A percentile compares a stretch with the other conserved stretches of the same genome.
Evolutionary conservation across 371 early-diverging fungal genomes (phyloP).

Genomic region (Batkoa obscura): DNA sequence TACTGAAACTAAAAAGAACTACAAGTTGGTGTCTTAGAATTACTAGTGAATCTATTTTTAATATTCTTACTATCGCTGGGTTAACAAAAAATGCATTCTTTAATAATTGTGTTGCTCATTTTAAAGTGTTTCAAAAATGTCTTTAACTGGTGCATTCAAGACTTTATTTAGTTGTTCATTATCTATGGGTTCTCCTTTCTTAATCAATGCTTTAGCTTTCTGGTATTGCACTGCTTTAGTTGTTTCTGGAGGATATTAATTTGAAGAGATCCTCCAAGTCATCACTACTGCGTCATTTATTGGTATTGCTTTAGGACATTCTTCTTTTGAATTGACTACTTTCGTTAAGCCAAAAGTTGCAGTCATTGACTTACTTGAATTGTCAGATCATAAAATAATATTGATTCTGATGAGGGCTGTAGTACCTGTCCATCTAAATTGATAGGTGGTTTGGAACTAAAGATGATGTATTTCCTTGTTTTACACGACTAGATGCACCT

Average conservation of each 20-base stretch:
- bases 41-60: slow-evolving; percentile 70
- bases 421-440: slow-evolving; percentile 15
- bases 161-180: slow-evolving; percentile 36
- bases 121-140: neutral
- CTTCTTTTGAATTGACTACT: slow-evolving; percentile 25
- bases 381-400: slow-evolving; percentile 35
- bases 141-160: slow-evolving; percentile 6
- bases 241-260: slow-evolving; percentile 6
- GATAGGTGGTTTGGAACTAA: slow-evolving; percentile 37
- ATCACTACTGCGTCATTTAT: slow-evolving; percentile 31
- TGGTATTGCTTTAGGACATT: slow-evolving; percentile 19
- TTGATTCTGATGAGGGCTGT: slow-evolving; percentile 21
- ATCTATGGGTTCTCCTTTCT: slow-evolving; percentile 38
- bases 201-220: slow-evolving; percentile 53
- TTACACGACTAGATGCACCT: slow-evolving; percentile 34
- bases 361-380: slow-evolving; percentile 46
- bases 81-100: slow-evolving; percentile 57
- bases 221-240: slow-evolving; percentile 52
- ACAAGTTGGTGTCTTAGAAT: slow-evolving; percentile 42
- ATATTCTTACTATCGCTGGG: slow-evolving; percentile 69
- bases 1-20: slow-evolving; percentile 34
- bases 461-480: slow-evolving; percentile 45
- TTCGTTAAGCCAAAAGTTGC: slow-evolving; percentile 42
- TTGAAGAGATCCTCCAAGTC: slow-evolving; percentile 28
- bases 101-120: slow-evolving; percentile 24